Base-by-base conservation (phyloP, 2,329 filamentous ascomycete genomes). In the Colletotrichum cuscutae region DNA sequence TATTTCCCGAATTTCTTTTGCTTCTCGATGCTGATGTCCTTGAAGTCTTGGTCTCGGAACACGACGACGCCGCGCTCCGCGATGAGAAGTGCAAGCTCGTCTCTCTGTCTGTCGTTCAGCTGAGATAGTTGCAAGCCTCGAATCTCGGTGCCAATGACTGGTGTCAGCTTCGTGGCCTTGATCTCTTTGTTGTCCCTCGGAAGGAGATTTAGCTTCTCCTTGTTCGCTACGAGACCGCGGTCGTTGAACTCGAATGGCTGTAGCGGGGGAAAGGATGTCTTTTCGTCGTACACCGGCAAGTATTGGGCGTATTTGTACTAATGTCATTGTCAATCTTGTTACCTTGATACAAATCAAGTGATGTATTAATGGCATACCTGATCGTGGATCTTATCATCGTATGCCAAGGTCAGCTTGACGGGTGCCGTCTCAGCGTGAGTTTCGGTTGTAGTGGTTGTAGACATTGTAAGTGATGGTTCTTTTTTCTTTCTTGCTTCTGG, bases 361-460 rank as follows among this genome's bases (percentile, higher is more conserved):
- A 32, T 49, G 6, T 2, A n/a, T 22, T 4, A 2, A 1, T 13
- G 8, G 4, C 11, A 3, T 59, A 67, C 68, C n/a, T 67, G 22
- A 5, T 63, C 57, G 6, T 72, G 64, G 46, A 67, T 68, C 26
- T 68, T 52, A 2, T 68, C 64, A 6, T 72, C 64, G 56, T 68
- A 74, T 1, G 72, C 72, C 26, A 68, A 32, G 3, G 58, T 65
- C 4, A 75, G 65, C 13, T 66, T 42, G 49, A 64, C 19, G 11
- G 71, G 52, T 4, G 42, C 54, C 30, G 35, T 32, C 1, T 68
- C 9, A 11, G 53, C 46, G 15, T 71, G 68, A 32, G 11, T 32
- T 92, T 35, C 97, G 88, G 78, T 92, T 93, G 80, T 98, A 93
- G 3, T 94, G 94, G 78, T 97, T 97, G 87, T 96, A 98, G 73